A percentile compares a stretch with the other conserved stretches of the same genome.
These are phyloP conservation scores for Geopyxis carbonaria DNA, from an alignment of 495 filamentous ascomycete genomes.

Conservation along the genomic window DNA sequence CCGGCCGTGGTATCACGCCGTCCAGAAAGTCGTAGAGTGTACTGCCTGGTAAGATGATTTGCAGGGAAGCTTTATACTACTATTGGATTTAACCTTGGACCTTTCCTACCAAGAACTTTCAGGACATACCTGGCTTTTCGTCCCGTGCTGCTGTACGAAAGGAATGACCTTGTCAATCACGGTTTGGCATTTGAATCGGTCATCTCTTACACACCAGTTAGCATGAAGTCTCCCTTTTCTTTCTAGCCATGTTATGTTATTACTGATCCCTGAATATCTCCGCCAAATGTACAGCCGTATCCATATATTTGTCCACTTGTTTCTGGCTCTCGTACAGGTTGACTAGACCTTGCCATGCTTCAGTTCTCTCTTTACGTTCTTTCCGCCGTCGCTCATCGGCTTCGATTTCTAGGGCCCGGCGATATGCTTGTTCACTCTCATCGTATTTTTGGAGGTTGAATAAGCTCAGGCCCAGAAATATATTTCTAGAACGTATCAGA, in stretches of 20 bases:
- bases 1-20: conserved; percentile 65
- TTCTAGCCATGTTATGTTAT: neutral
- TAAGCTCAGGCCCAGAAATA: conserved; percentile 65
- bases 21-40: conserved; percentile 69
- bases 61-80: conserved; percentile 55
- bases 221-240: neutral
- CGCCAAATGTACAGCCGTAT: conserved; percentile 54
- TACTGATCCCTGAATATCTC: conserved; percentile 52
- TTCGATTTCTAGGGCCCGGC: conserved; percentile 46
- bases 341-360: conserved; percentile 84
- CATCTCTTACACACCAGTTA: conserved; percentile 30
- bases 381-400: conserved; percentile 35
- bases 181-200: conserved; percentile 56
- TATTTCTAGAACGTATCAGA: conserved; percentile 33
- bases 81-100: conserved; percentile 23
- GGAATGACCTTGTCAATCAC: conserved; percentile 63
- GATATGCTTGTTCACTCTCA: conserved; percentile 58
- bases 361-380: conserved; percentile 33
- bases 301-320: conserved; percentile 56
- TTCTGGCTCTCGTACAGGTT: conserved; percentile 64
- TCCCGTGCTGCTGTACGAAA: conserved; percentile 52
- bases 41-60: conserved; percentile 56
- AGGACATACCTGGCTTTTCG: conserved; percentile 23
- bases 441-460: conserved; percentile 55
- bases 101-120: neutral